Conservation (phyloP, 352 stramenopile species). For the Globisporangium solare region DNA sequence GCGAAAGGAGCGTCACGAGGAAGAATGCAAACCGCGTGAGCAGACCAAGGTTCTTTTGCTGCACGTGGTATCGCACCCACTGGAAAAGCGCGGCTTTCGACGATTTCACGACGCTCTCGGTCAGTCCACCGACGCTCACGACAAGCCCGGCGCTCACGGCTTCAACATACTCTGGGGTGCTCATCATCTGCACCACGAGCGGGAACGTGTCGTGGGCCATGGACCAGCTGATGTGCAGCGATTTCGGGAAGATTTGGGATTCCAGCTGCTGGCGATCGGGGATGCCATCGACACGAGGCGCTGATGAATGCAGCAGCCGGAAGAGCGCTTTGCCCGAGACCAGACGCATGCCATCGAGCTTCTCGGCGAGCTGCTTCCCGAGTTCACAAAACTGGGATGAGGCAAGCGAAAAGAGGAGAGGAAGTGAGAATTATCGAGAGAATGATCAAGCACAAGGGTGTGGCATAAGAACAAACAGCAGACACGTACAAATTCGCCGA, state of each 20-base stretch:
- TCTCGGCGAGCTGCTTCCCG: slow-evolving; percentile 96
- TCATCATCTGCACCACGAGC: slow-evolving; percentile 79
- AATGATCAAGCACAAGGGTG: too few relatives aligned
- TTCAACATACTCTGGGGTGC: slow-evolving; percentile 85
- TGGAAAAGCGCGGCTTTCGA: slow-evolving; percentile 60
- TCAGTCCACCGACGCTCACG: slow-evolving; percentile 94
- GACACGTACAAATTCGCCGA: slow-evolving; percentile 32
- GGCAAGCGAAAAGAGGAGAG: slow-evolving; percentile 1
- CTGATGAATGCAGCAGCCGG: slow-evolving; percentile 71
- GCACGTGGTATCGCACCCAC: slow-evolving; percentile 46
- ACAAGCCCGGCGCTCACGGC: slow-evolving; percentile 87
- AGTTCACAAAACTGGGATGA: slow-evolving; percentile 62
- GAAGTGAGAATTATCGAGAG: not conserved
- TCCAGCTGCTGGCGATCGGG: slow-evolving; percentile 72
- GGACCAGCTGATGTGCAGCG: slow-evolving; percentile 65
- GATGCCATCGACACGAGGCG: slow-evolving; percentile 68
- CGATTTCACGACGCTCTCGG: slow-evolving; percentile 90
- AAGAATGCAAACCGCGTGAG: slow-evolving; percentile 64
- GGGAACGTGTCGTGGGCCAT: slow-evolving; percentile 90
- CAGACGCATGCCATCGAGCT: slow-evolving; percentile 92
- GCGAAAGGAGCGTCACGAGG: slow-evolving; percentile 55
- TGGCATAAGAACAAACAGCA: not conserved
- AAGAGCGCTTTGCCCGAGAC: slow-evolving; percentile 87
- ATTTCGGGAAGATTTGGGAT: slow-evolving; percentile 47
- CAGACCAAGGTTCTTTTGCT: slow-evolving; percentile 58